A percentile compares a stretch with the other conserved stretches of the same genome.
Evolutionary conservation across 2,329 filamentous ascomycete species (phyloP).

Genomic region (Penicillium brasilianum): DNA sequence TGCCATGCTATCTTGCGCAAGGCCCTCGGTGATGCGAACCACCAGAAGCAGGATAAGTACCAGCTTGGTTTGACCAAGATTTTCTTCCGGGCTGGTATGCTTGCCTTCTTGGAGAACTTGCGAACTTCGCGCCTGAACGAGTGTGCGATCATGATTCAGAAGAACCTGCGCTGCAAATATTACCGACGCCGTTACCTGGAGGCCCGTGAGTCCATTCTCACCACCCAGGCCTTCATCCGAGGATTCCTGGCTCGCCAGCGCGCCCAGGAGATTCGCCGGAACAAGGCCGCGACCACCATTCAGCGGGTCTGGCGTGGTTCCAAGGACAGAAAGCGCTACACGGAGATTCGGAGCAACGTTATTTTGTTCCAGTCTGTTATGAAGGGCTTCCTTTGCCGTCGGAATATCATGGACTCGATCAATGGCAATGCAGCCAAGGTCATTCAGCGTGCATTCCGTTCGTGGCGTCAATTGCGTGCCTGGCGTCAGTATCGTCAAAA

Average conservation of each 20-base stretch:
- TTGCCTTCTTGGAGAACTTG: conserved; percentile 94
- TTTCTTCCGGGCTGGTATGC: conserved; percentile 98
- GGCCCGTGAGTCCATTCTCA: conserved; percentile 78
- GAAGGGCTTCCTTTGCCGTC: conserved; percentile 89
- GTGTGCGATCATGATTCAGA: conserved; percentile 97
- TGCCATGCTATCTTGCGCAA: conserved; percentile 89
- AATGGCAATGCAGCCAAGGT: conserved; percentile 87
- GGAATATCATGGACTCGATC: conserved; percentile 90
- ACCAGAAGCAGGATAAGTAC: conserved; percentile 85
- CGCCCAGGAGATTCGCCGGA: conserved; percentile 78
- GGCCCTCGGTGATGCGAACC: conserved; percentile 78
- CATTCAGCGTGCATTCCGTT: conserved; percentile 90
- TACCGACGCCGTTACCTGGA: conserved; percentile 91
- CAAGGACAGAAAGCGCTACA: conserved; percentile 82
- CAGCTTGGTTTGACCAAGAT: conserved; percentile 98
- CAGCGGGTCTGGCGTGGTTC: conserved; percentile 94
- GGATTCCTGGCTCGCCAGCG: conserved; percentile 77
- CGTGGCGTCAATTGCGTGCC: conserved; percentile 73
- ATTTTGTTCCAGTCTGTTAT: conserved; percentile 86
- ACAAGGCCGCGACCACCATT: conserved; percentile 90
- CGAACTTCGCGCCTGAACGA: conserved; percentile 88
- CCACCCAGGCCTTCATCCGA: conserved; percentile 77
- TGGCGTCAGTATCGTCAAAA: conserved; percentile 92
- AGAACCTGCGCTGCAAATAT: conserved; percentile 95
- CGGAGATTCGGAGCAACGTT: conserved; percentile 78